A percentile compares a stretch with the other conserved stretches of the same genome.
Evolutionary conservation across 129 eudicot species (phyloP).

Genomic region (Flaveria sonorensis): DNA sequence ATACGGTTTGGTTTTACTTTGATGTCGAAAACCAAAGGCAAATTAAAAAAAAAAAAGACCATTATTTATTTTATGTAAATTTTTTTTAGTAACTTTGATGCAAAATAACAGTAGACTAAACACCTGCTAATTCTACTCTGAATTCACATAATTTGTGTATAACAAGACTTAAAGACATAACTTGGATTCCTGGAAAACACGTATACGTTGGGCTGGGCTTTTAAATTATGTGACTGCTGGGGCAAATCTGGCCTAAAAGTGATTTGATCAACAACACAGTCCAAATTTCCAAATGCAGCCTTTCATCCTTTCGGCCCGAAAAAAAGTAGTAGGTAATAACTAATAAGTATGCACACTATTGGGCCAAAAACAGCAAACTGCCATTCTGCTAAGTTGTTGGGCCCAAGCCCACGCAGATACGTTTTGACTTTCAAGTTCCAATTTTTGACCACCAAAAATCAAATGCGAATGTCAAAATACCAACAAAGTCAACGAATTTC

Average conservation of each 20-base stretch:
- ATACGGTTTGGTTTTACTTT: too few species aligned
- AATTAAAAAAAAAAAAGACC: too few species aligned
- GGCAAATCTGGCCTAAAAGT: background rate
- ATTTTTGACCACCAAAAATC: background rate
- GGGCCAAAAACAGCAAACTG: background rate
- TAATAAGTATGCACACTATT: background rate
- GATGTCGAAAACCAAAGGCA: too few species aligned
- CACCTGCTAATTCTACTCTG: too few species aligned
- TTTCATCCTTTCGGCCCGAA: background rate
- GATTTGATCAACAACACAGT: background rate
- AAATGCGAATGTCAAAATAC: slow-evolving; percentile 1
- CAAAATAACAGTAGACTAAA: too few species aligned
- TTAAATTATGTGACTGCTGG: background rate
- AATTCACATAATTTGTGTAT: too few species aligned
- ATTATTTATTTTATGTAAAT: too few species aligned
- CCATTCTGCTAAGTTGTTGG: background rate
- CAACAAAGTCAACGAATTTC: slow-evolving; percentile 12
- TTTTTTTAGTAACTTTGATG: too few species aligned
- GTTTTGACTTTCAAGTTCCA: background rate
- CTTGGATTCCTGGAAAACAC: too few species aligned
- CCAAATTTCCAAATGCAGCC: background rate
- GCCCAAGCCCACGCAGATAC: background rate
- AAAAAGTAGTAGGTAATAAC: background rate
- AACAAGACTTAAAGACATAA: too few species aligned
- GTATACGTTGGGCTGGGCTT: too few species aligned